phyloP scores from a whole-genome alignment of 257 asterid species.

The Fraxinus quadrangulata region DNA sequence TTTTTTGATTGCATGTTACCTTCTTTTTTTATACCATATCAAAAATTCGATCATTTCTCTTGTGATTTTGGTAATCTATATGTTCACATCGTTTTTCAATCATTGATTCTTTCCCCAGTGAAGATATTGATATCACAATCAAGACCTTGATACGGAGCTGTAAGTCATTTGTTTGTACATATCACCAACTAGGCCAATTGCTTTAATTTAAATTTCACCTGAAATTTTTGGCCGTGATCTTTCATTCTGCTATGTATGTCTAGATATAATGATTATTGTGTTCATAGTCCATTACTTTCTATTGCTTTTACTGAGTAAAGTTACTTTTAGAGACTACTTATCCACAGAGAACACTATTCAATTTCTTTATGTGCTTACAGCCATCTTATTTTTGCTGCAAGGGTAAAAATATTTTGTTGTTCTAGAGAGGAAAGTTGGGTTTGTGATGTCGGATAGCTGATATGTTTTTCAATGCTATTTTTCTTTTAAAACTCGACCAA shows the following conservation, averaged over 20 bases:
- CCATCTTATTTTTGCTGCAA: not conserved
- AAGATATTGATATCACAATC: too few relatives aligned
- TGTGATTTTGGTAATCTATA: too few relatives aligned
- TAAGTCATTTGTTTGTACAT: not conserved
- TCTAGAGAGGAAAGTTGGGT: too few relatives aligned
- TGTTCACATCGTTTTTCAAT: too few relatives aligned
- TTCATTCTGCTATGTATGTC: not conserved
- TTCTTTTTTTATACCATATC: too few relatives aligned
- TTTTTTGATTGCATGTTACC: too few relatives aligned
- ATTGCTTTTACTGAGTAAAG: not conserved
- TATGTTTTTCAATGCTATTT: too few relatives aligned
- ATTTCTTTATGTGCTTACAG: not conserved
- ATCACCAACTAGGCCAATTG: slow-evolving; percentile 12
- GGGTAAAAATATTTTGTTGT: not conserved
- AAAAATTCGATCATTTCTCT: too few relatives aligned
- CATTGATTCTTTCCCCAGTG: too few relatives aligned
- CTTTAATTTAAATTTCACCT: slow-evolving; percentile 18
- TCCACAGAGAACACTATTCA: not conserved
- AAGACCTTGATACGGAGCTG: too few relatives aligned
- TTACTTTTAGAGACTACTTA: not conserved
- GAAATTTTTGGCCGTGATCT: not conserved
- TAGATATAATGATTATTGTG: not conserved
- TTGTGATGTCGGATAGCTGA: too few relatives aligned
- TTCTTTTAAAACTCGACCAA: too few relatives aligned
- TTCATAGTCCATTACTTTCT: slow-evolving; percentile 26